Evolutionary conservation across 306 rosid species (phyloP), one percentile per base, ranked within the genome.

Genomic region (Delonix regia): DNA sequence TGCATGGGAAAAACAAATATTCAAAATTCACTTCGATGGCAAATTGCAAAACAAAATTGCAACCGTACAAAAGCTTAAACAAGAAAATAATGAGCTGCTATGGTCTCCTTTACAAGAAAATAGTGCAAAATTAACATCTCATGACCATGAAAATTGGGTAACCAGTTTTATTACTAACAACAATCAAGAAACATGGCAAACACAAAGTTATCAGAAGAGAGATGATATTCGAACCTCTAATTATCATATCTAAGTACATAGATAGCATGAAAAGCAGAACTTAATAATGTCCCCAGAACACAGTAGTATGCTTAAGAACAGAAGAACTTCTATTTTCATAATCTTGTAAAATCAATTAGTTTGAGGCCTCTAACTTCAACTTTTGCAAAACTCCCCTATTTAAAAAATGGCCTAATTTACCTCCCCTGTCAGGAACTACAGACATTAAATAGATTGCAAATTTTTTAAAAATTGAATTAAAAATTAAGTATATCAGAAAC

Each of bases 21-120:
- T 38, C 15, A 51, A 79, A 79, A 69, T 25, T 69, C 65, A 69
- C 49, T 64, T 9, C 10, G 24, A 9, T 44, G 30, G 42, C 38
- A n/a, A 41, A 48, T 42, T 13, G 34, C 15, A 34, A 27, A 49
- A 49, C 25, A 64, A 64, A 9, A 48, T 27, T 12, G 18, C 21
- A 53, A 22, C 30, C 45, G 18, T 7, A 34, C 48, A 36, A n/a
- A 9, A 60, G 55, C 11, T 15, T 42, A 24, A 52, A 42, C 9
- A 41, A 44, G 36, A 69, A 51, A 28, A 13, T 12, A 14, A 59
- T 2, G 8, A 15, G 65, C 34, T 27, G 2, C 47, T 7, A 36
- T 19, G 24, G 27, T 64, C 25, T 36, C 27, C 36, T 36, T 48
- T 18, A 64, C 28, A n/a, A 34, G 69, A 64, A 36, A 64, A 19